These are phyloP conservation scores for Chaetomiaceae sp. DNA, from an alignment of 2,329 filamentous ascomycete genomes.

Conservation along the genomic window DNA sequence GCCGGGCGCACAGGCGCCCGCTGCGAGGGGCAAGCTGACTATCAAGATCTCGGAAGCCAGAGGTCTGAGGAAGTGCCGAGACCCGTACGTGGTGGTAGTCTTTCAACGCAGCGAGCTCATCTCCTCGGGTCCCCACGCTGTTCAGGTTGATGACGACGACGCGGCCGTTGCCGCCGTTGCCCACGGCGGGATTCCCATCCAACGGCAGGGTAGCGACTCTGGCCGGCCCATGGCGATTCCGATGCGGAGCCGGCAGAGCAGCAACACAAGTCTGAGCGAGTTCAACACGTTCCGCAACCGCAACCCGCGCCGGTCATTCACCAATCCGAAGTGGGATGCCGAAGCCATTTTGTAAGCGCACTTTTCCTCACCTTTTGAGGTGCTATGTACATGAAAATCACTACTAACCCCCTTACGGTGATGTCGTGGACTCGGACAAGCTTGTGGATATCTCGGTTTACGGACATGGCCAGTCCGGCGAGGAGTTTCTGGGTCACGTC, in stretches of 20 bases:
- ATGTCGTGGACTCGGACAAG: conserved; percentile 87
- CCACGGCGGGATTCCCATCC: conserved; percentile 47
- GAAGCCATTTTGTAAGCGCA: conserved; percentile 82
- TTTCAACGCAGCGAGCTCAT: conserved; percentile 97
- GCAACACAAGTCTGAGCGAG: conserved; percentile 79
- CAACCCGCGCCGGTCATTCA: conserved; percentile 53
- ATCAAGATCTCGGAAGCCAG: conserved; percentile 85
- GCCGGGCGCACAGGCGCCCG: conserved; percentile 56
- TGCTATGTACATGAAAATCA: no score
- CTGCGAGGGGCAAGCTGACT: conserved; percentile 78
- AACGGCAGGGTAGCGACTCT: conserved; percentile 71
- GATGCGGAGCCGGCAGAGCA: conserved; percentile 94
- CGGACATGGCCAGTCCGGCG: conserved; percentile 69
- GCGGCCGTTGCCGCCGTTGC: conserved; percentile 32
- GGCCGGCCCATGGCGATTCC: conserved; percentile 88
- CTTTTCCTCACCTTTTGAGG: not conserved
- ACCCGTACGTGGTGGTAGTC: conserved; percentile 93
- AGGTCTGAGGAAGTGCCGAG: conserved; percentile 71
- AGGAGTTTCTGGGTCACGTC: conserved; percentile 88
- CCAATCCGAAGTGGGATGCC: conserved; percentile 91
- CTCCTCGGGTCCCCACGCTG: conserved; percentile 69
- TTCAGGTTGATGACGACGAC: conserved; percentile 56
- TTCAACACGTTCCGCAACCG: conserved; percentile 54
- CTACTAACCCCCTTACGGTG: conserved; percentile 48
- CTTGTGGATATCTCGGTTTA: conserved; percentile 92